phyloP scores from a whole-genome alignment of 78 protist genomes.

The Anaeramoeba flamelloides region DNA sequence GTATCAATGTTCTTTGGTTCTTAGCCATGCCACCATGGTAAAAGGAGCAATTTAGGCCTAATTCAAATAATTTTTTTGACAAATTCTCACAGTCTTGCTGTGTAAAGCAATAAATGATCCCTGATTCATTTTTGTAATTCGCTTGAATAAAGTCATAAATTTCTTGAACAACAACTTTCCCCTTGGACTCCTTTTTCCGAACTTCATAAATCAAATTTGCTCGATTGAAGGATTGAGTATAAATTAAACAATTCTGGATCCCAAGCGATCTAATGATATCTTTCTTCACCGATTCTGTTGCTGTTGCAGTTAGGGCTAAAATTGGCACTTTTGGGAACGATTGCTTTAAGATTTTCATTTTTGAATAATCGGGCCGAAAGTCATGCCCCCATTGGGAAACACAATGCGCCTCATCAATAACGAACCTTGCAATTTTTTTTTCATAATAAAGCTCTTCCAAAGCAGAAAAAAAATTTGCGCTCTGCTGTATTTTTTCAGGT shows the following conservation, averaged over 20 bases:
- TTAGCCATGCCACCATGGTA: conserved; percentile 25
- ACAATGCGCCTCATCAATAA: conserved; percentile 36
- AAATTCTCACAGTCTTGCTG: conserved; percentile 50
- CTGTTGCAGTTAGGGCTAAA: conserved; percentile 31
- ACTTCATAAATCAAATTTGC: conserved; percentile 2
- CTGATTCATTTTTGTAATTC: conserved; percentile 35
- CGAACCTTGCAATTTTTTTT: conserved; percentile 13
- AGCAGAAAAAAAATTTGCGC: too few relatives aligned
- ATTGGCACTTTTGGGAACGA: conserved; percentile 28
- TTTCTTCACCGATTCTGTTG: conserved; percentile 24
- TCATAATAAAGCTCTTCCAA: too few relatives aligned
- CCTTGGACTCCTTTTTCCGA: conserved; percentile 5
- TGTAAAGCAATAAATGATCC: conserved; percentile 80
- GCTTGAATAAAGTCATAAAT: not conserved
- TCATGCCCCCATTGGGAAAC: conserved; percentile 72
- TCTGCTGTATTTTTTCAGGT: too few relatives aligned
- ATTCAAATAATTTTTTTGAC: conserved; percentile 22
- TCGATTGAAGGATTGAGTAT: conserved; percentile 16
- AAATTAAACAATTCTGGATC: not conserved
- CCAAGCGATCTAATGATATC: conserved; percentile 8
- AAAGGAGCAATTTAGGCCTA: not conserved
- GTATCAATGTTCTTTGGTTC: conserved; percentile 17
- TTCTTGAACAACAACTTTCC: not conserved
- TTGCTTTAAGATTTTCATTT: not conserved
- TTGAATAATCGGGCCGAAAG: conserved; percentile 11